Evolutionary conservation across 2,329 filamentous ascomycete species (phyloP), one percentile per base, ranked within the genome.

Genomic region (Thielaviopsis punctulata): DNA sequence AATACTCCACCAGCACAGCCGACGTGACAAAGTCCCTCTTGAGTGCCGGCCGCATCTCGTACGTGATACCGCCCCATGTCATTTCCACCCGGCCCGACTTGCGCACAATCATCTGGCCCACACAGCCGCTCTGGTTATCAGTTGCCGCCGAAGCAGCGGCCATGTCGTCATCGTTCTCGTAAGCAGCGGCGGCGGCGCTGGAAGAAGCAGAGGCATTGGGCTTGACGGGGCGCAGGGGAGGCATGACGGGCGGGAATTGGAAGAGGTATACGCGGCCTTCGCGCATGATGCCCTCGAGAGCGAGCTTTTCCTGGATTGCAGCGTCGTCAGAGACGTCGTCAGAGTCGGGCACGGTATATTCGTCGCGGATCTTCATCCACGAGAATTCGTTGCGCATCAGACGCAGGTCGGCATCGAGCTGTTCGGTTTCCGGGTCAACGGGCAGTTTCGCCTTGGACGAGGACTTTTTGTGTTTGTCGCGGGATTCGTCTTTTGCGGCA

Each of bases 211-310:
- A 60, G 22, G 60, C 57, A 12, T 60, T 54, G 53, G 56, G 61
- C 56, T 62, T 66, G 25, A 55, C 43, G 23, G 48, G 48, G 4
- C 49, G 55, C n/a, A 82, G 65, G 0, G 75, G 73, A 7, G 79
- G 77, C 10, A 82, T 68, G 3, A 80, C 65, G 4, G 77, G 77
- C 41, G 79, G 79, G 57, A 82, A 75, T 58, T 82, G 79, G 64
- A 82, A 82, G 48, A 82, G 68, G 56, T 80, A 81, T 50, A 81
- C 62, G 36, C 75, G 70, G 21, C 78, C 77, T 45, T 79, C 75
- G 41, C 52, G 52, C 21, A 27, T 45, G 23, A 55, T 46, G 18
- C 45, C 55, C 19, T 52, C 47, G 9, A 48, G 43, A 8, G 50
- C 48, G 18, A 56, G 57, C 24, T 58, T 57, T 21, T 54, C 52